Conservation (phyloP, 495 filamentous ascomycete genomes). For the Glarea lozoyensis region DNA sequence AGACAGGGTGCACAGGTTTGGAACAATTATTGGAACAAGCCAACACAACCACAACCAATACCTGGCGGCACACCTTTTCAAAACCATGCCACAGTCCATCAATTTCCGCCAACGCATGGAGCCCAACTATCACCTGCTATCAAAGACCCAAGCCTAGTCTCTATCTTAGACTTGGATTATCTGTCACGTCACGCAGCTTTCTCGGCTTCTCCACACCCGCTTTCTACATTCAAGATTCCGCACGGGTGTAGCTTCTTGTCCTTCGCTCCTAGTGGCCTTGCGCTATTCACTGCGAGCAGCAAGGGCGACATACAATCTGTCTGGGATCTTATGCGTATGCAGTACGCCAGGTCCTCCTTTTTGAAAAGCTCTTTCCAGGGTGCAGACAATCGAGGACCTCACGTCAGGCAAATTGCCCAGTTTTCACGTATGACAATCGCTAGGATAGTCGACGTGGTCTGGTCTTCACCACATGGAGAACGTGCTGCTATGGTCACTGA, state of each 20-base stretch:
- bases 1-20: constrained; percentile 74
- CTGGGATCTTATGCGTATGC: constrained; percentile 82
- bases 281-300: constrained; percentile 78
- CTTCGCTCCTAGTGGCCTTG: constrained; percentile 75
- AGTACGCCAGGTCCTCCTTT: constrained; percentile 42
- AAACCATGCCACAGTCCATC: constrained; percentile 22
- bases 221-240: constrained; percentile 72
- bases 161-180: constrained; percentile 71
- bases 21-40: constrained; percentile 80
- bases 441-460: constrained; percentile 80
- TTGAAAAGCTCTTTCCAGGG: constrained; percentile 35
- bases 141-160: constrained; percentile 71
- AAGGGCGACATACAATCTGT: constrained; percentile 89
- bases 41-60: constrained; percentile 21
- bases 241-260: constrained; percentile 88
- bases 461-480: constrained; percentile 75
- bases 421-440: constrained; percentile 88
- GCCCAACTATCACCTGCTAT: constrained; percentile 29
- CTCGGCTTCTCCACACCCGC: constrained; percentile 41
- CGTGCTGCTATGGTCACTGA: constrained; percentile 79
- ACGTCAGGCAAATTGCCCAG: constrained; percentile 74
- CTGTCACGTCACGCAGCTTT: constrained; percentile 34
- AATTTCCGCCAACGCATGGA: constrained; percentile 75
- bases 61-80: constrained; percentile 9
- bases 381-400: constrained; percentile 26